Evolutionary conservation across 1,139 yeast genomes (phyloP), one percentile per base, ranked within the genome.

Genomic region (Ogataea hybrid): DNA sequence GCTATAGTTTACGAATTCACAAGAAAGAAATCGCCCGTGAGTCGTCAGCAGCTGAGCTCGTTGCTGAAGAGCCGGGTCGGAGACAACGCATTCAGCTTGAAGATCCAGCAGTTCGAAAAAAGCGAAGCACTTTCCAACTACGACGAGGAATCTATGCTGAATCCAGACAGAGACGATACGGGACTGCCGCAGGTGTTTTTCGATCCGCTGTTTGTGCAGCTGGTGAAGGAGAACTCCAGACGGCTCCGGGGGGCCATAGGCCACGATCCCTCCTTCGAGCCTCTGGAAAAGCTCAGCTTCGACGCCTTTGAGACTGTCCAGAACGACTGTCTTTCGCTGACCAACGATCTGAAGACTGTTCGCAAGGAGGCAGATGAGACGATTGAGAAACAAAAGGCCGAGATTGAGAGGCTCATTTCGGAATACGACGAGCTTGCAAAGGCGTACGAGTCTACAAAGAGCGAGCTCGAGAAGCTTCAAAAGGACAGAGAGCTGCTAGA

Each of bases 161-260:
- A 69, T 22, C 75, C 80, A 2, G 65, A 67, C 6, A 75, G 77
- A 48, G 95, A 88, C 58, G 82, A 79, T 3, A 81, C 95, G 1
- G 98, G 98, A 1, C 70, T 90, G 29, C 98, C 97, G 0, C 78
- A 80, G 44, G 87, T 90, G 1, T 88, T 75, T 53, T 84, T 92
- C 56, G 84, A 82, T 49, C 58, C 75, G 0, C 65, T 71, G 3
- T 88, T 87, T 57, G 81, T 87, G 3, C 68, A 69, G 5, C 65
- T 88, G 42, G 65, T 92, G 38, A 83, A 80, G 51, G 94, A 84
- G 7, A 85, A 87, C 55, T 79, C 75, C 50, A 66, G 76, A 14
- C 70, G 96, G 42, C 78, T 92, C 28, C 77, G 75, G 47, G 74
- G 81, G 38, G 82, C 96, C 0, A 67, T 92, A 30, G 81, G 80